A percentile compares a stretch with the other conserved stretches of the same genome.
These are phyloP conservation scores for Tilletia walkeri DNA, from an alignment of 1,284 basidiomycete genomes.

Conservation along the genomic window DNA sequence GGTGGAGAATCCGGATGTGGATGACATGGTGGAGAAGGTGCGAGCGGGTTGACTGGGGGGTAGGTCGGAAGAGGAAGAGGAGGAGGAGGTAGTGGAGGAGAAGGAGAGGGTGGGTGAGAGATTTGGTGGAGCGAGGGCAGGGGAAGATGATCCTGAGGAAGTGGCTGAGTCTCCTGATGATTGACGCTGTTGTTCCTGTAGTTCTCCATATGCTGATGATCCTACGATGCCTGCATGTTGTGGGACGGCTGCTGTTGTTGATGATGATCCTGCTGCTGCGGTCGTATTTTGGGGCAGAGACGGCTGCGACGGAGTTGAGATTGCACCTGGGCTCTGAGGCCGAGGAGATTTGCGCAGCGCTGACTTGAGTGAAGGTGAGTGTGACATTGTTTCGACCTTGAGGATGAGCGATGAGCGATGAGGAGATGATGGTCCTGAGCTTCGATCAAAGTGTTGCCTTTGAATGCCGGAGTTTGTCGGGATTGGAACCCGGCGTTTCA, in stretches of 20 bases:
- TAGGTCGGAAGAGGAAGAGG: no score
- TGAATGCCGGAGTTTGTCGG: no score
- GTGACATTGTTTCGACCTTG: background rate
- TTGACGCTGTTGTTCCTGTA: background rate
- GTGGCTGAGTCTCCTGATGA: background rate
- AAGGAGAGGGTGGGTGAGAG: background rate
- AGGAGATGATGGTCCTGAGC: no score
- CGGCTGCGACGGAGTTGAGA: background rate
- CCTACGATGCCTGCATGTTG: slow-evolving; percentile 2
- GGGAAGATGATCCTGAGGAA: background rate
- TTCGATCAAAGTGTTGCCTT: no score
- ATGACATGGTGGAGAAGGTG: slow-evolving; percentile 8
- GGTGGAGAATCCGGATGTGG: background rate
- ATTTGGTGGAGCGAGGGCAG: background rate
- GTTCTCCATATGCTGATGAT: slow-evolving; percentile 1
- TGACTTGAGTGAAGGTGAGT: background rate
- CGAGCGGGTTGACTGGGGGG: background rate
- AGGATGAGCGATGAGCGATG: no score
- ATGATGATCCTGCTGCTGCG: background rate
- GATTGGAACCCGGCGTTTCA: no score
- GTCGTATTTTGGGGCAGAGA: background rate
- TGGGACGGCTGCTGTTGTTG: background rate
- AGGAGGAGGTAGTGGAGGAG: background rate
- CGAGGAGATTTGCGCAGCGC: slow-evolving; percentile 1
- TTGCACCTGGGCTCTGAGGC: background rate